A percentile compares a stretch with the other conserved stretches of the same genome.
phyloP scores from a whole-genome alignment of 2,329 filamentous ascomycete genomes.

The Colletotrichum plurivorum region DNA sequence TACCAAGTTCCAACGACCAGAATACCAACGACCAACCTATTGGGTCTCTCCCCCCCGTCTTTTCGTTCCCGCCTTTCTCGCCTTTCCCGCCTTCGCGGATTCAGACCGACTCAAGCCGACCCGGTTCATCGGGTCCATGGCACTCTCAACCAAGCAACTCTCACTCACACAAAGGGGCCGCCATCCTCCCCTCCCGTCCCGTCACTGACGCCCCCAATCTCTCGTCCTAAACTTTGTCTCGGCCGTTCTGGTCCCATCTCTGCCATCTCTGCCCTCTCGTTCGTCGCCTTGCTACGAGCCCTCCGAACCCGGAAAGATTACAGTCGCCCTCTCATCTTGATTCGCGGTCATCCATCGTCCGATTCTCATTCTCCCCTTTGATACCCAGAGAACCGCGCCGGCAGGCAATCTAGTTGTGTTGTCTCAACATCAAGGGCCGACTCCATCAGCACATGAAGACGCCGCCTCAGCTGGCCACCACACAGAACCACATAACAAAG shows the following conservation, averaged over 20 bases:
- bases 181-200: background rate
- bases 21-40: constrained; percentile 31
- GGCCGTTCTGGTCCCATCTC: background rate
- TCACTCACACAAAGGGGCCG: constrained; percentile 12
- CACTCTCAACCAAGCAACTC: background rate
- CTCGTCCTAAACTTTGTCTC: constrained; percentile 22
- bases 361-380: constrained; percentile 1
- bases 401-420: constrained; percentile 7
- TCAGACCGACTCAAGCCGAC: constrained; percentile 35
- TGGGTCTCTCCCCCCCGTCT: constrained; percentile 36
- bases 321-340: background rate
- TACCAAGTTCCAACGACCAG: constrained; percentile 16
- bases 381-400: constrained; percentile 12
- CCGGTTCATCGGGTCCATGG: constrained; percentile 30
- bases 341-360: constrained; percentile 12
- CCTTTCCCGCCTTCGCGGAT: constrained; percentile 38
- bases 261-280: background rate
- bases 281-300: background rate
- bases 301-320: background rate
- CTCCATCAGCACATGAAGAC: background rate
- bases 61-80: constrained; percentile 39
- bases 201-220: constrained; percentile 5
- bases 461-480: background rate
- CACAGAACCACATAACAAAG: background rate
- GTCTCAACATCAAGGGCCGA: constrained; percentile 9